phyloP scores from a whole-genome alignment of 148 eudicot genomes.

The Oxyria digyna region DNA sequence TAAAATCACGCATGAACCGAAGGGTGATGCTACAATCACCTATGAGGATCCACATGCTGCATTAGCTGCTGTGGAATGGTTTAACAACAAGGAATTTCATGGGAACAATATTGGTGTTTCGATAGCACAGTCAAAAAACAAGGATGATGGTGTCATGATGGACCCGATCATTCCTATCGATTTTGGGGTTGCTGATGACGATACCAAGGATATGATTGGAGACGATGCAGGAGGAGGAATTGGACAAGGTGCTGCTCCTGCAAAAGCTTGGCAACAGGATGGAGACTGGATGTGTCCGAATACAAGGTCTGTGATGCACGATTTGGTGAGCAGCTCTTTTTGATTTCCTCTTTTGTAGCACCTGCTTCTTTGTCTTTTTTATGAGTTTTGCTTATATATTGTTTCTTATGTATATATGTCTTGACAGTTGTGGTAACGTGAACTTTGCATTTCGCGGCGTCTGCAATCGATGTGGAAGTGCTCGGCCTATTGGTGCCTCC shows the following conservation, averaged over 20 bases:
- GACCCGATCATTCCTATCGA: conserved; percentile 28
- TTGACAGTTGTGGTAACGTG: conserved; percentile 81
- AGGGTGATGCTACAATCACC: conserved; percentile 95
- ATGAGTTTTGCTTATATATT: neutral
- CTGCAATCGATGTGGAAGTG: conserved; percentile 99
- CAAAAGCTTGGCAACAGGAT: conserved; percentile 92
- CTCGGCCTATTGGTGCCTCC: conserved; percentile 78
- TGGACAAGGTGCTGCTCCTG: conserved; percentile 68
- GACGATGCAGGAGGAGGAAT: conserved; percentile 59
- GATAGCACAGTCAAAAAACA: conserved; percentile 83
- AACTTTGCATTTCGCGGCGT: conserved; percentile 97
- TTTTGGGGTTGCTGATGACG: conserved; percentile 32
- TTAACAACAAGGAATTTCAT: conserved; percentile 87
- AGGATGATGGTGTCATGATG: conserved; percentile 38
- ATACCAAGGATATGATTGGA: conserved; percentile 33
- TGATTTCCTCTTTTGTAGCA: conserved; percentile 2
- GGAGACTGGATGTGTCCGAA: conserved; percentile 98
- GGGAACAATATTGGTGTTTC: conserved; percentile 66
- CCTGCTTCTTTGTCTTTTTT: neutral
- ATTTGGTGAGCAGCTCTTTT: conserved; percentile 94
- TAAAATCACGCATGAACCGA: conserved; percentile 79
- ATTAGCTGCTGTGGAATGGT: conserved; percentile 92
- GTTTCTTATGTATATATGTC: conserved; percentile 21
- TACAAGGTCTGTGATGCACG: conserved; percentile 98
- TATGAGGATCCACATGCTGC: conserved; percentile 99